Conservation (phyloP, 441 rosid species). For the Metrosideros polymorpha region DNA sequence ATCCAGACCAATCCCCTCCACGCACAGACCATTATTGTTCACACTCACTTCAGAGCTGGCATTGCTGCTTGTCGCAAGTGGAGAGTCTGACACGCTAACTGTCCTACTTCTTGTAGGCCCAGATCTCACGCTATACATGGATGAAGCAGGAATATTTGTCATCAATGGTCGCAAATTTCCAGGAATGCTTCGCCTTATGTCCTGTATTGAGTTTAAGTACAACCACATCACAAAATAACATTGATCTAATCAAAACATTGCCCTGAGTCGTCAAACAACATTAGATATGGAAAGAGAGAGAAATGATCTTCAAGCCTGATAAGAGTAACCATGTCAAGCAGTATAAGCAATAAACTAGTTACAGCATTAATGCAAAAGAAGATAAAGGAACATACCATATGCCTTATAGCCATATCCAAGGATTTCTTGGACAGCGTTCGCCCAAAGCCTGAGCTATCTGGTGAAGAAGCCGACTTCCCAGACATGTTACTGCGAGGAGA, state of each 20-base stretch:
- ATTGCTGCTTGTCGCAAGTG: conserved; percentile 92
- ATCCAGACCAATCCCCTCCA: conserved; percentile 53
- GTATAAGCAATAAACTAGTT: not conserved
- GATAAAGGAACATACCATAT: conserved; percentile 54
- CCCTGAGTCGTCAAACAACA: not conserved
- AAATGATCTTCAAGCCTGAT: not conserved
- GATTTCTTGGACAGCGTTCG: conserved; percentile 95
- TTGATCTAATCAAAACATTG: not conserved
- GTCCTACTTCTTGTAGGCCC: conserved; percentile 66
- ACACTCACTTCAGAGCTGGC: conserved; percentile 95
- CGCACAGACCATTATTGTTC: conserved; percentile 54
- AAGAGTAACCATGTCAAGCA: not conserved
- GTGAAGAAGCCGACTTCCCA: conserved; percentile 71
- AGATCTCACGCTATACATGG: conserved; percentile 95
- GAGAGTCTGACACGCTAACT: conserved; percentile 72
- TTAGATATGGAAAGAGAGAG: not conserved
- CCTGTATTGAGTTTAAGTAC: conserved; percentile 27
- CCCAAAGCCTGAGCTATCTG: conserved; percentile 90
- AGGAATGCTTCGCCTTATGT: conserved; percentile 83
- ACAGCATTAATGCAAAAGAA: not conserved
- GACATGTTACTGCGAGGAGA: conserved; percentile 68
- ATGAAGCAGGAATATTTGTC: conserved; percentile 96
- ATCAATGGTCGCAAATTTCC: conserved; percentile 82
- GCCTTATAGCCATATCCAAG: conserved; percentile 96
- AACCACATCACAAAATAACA: not conserved